Conservation (phyloP, 2,329 filamentous ascomycete species). For the Blumeria graminis region DNA sequence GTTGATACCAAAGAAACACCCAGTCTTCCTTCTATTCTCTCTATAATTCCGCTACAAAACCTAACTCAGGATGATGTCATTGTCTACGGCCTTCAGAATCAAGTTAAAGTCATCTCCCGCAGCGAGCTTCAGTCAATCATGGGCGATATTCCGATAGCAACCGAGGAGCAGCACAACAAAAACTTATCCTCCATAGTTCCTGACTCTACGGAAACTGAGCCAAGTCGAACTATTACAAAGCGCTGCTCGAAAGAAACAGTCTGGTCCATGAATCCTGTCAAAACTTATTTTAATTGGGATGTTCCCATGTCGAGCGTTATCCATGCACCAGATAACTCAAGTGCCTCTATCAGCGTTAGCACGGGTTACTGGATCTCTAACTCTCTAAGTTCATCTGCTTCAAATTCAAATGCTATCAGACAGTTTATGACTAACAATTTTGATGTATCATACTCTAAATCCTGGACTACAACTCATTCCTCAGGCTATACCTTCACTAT, state of each 20-base stretch:
- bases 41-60: not conserved
- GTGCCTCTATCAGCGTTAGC: conserved; percentile 11
- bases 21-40: too few species aligned
- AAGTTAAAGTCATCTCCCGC: not conserved
- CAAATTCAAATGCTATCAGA: conserved; percentile 6
- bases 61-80: not conserved
- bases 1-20: too few species aligned
- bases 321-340: conserved; percentile 11
- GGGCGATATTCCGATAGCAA: not conserved
- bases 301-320: conserved; percentile 17
- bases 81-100: not conserved
- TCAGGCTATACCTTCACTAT: conserved; percentile 15
- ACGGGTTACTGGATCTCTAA: conserved; percentile 17
- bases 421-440: not conserved
- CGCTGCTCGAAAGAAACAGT: conserved; percentile 4
- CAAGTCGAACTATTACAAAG: not conserved
- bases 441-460: conserved; percentile 5
- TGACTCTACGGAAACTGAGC: not conserved
- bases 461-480: conserved; percentile 16
- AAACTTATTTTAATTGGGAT: conserved; percentile 19
- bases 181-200: not conserved
- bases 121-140: not conserved
- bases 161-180: not conserved
- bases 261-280: conserved; percentile 9
- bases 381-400: conserved; percentile 10